Evolutionary conservation across 2,329 filamentous ascomycete species (phyloP).

Genomic region (Penicillium expansum): DNA sequence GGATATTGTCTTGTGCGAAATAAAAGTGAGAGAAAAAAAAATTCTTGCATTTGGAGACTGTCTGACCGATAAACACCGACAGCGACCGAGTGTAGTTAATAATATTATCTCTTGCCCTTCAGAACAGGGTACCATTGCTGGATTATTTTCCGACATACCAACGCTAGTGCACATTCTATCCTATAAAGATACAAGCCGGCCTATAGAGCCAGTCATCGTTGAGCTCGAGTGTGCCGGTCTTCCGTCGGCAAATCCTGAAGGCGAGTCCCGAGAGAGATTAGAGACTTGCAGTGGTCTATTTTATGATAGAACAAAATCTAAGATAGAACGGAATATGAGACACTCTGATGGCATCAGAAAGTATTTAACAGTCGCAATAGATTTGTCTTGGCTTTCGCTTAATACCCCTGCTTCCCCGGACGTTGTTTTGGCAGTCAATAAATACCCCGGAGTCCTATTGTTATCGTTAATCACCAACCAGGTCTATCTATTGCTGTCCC

Average conservation of each 20-base stretch:
- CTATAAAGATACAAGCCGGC: not conserved
- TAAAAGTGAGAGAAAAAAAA: not conserved
- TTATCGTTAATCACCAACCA: not conserved
- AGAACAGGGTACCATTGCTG: not conserved
- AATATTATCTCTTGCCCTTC: not conserved
- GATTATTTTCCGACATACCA: constrained; percentile 14
- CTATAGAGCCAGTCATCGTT: constrained; percentile 18
- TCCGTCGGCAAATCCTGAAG: constrained; percentile 19
- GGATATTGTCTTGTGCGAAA: not conserved
- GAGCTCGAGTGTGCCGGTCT: constrained; percentile 18
- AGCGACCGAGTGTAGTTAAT: constrained; percentile 11
- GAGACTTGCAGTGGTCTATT: not conserved
- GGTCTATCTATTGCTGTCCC: not conserved
- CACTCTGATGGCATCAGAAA: not conserved
- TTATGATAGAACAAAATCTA: not conserved
- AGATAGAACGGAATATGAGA: not conserved
- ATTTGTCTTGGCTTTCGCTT: constrained; percentile 7
- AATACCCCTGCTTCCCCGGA: not conserved
- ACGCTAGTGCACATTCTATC: not conserved
- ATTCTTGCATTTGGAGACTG: not conserved
- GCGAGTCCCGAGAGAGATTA: constrained; percentile 8
- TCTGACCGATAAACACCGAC: constrained; percentile 19
- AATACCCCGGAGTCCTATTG: not conserved
- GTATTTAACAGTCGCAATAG: constrained; percentile 2
- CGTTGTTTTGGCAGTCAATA: not conserved